Conservation (phyloP, 2,329 filamentous ascomycete species). For the Paracoccidioides brasiliensis region DNA sequence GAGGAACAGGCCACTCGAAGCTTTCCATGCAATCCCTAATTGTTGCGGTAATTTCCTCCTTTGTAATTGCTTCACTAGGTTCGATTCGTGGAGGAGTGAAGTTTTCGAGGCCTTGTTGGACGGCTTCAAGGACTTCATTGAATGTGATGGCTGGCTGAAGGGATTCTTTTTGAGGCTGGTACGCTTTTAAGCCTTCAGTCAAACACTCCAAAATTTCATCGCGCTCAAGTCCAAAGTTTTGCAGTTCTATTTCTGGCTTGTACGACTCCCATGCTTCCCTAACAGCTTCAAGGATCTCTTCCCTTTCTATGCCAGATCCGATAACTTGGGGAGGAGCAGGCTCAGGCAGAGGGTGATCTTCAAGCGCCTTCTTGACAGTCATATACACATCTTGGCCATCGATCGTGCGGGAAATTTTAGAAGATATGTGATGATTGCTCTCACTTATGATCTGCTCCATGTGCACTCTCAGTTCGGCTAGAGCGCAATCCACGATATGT, state of each 20-base stretch:
- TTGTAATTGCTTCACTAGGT: conserved; percentile 54
- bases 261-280: conserved; percentile 87
- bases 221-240: conserved; percentile 78
- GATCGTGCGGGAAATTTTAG: conserved; percentile 49
- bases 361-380: conserved; percentile 61
- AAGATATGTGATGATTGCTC: conserved; percentile 55
- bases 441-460: conserved; percentile 69
- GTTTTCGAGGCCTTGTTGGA: conserved; percentile 73
- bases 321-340: conserved; percentile 39
- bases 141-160: conserved; percentile 51
- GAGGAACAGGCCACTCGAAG: conserved; percentile 58
- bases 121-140: conserved; percentile 73
- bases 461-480: conserved; percentile 71
- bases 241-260: conserved; percentile 82
- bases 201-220: conserved; percentile 83
- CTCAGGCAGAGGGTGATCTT: conserved; percentile 46
- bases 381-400: conserved; percentile 80
- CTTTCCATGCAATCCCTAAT: conserved; percentile 79
- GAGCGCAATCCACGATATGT: conserved; percentile 63
- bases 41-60: conserved; percentile 70
- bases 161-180: conserved; percentile 37
- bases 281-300: conserved; percentile 77
- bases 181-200: conserved; percentile 70
- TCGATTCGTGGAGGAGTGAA: conserved; percentile 63
- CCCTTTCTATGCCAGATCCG: conserved; percentile 49